Percentiles rank a stretch among this genome's conserved stretches.
phyloP scores from a whole-genome alignment of 106 monocot species.

The Chionographis japonica region DNA sequence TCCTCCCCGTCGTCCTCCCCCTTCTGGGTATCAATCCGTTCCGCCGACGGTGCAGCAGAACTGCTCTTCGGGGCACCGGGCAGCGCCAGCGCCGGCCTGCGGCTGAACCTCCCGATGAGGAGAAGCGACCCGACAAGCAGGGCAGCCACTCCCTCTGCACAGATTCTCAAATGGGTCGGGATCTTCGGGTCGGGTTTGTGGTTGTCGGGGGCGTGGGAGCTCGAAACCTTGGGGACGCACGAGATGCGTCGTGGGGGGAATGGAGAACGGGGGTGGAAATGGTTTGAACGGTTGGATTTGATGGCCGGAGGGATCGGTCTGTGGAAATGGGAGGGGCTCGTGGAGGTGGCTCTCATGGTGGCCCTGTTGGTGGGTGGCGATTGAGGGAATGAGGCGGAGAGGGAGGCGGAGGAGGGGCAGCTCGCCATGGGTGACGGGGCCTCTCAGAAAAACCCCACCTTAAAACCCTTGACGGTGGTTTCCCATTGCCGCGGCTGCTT shows the following conservation, averaged over 20 bases:
- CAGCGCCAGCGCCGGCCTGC: conserved; percentile 22
- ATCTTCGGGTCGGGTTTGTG: not conserved
- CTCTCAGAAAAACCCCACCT: no score
- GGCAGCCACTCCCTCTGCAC: conserved; percentile 13
- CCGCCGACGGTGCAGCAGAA: conserved; percentile 10
- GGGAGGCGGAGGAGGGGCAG: conserved; percentile 3
- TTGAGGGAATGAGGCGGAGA: not conserved
- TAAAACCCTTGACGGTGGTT: no score
- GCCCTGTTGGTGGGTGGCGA: not conserved
- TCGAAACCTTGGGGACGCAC: not conserved
- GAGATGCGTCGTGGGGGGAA: not conserved
- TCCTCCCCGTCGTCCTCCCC: conserved; percentile 31
- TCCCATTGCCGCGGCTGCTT: no score
- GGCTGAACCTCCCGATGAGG: conserved; percentile 21
- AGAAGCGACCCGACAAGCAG: conserved; percentile 32
- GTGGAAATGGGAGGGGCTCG: not conserved
- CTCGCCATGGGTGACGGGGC: conserved; percentile 4
- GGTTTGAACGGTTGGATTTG: not conserved
- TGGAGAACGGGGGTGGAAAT: not conserved
- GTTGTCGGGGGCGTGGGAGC: not conserved
- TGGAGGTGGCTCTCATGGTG: not conserved
- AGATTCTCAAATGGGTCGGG: not conserved
- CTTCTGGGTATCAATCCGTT: conserved; percentile 5
- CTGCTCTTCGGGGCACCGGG: conserved; percentile 10
- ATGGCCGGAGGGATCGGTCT: not conserved